A percentile compares a stretch with the other conserved stretches of the same genome.
phyloP scores from a whole-genome alignment of 768 basidiomycete species.

The Hericium alpestre region DNA sequence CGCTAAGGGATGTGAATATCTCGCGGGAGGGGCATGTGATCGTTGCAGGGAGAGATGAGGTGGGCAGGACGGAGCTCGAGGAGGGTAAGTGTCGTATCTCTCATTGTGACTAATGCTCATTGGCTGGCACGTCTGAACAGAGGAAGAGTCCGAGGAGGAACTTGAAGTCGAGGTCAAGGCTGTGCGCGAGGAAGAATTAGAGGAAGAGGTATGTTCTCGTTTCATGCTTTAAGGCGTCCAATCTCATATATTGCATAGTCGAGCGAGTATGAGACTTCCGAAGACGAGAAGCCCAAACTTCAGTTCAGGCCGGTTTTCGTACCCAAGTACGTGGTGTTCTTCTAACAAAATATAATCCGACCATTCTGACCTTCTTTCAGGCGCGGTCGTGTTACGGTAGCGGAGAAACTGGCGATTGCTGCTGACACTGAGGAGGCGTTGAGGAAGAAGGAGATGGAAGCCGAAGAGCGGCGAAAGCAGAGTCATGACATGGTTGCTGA shows the following conservation, averaged over 20 bases:
- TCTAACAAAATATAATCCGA: not conserved
- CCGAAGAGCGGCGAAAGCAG: slow-evolving; percentile 76
- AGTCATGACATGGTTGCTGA: slow-evolving; percentile 91
- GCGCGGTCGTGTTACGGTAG: slow-evolving; percentile 65
- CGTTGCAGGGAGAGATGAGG: slow-evolving; percentile 70
- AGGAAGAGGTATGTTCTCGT: slow-evolving; percentile 35
- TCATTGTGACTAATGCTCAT: slow-evolving; percentile 5
- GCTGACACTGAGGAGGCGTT: slow-evolving; percentile 69
- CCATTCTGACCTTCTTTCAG: slow-evolving; percentile 26
- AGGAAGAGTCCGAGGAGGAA: slow-evolving; percentile 27
- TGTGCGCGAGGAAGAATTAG: slow-evolving; percentile 23
- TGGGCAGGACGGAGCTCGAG: slow-evolving; percentile 55
- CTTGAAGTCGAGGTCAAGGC: slow-evolving; percentile 45
- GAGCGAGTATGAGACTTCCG: slow-evolving; percentile 73
- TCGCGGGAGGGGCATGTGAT: slow-evolving; percentile 73
- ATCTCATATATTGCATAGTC: slow-evolving; percentile 37
- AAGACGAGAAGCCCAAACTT: slow-evolving; percentile 64
- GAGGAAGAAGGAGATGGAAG: slow-evolving; percentile 59
- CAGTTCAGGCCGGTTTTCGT: slow-evolving; percentile 91
- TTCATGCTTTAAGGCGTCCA: not conserved
- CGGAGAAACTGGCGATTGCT: slow-evolving; percentile 54
- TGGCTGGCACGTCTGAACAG: not conserved
- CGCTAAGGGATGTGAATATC: slow-evolving; percentile 72
- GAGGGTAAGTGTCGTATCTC: slow-evolving; percentile 30
- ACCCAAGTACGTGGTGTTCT: slow-evolving; percentile 58